Conservation (phyloP, 1,139 yeast genomes). For the Protomyces lactucae-debilis region DNA sequence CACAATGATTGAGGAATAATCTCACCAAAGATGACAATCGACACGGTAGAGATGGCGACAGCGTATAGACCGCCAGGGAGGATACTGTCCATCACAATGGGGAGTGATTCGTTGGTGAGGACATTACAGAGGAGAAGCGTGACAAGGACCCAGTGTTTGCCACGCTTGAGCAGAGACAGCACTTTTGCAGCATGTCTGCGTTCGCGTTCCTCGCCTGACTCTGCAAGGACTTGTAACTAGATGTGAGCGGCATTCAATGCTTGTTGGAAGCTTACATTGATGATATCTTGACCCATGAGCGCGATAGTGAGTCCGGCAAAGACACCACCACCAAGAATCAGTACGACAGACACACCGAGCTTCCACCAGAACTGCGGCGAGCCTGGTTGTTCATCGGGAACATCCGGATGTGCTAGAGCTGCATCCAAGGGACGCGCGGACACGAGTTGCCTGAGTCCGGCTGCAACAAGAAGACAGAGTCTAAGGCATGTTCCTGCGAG, state of each 20-base stretch:
- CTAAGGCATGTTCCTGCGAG: not conserved
- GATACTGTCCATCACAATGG: constrained; percentile 85
- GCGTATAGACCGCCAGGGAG: constrained; percentile 99
- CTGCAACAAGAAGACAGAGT: not conserved
- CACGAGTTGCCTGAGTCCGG: not conserved
- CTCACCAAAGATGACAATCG: constrained; percentile 93
- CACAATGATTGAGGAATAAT: constrained; percentile 92
- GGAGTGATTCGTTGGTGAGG: constrained; percentile 90
- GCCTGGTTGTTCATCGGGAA: constrained; percentile 22
- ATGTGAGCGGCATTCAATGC: constrained; percentile 1
- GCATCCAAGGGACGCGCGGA: not conserved
- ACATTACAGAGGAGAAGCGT: constrained; percentile 79
- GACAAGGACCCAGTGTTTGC: constrained; percentile 97
- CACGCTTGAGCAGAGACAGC: constrained; percentile 63
- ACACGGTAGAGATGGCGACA: constrained; percentile 82
- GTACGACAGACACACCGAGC: constrained; percentile 54
- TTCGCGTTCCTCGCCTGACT: constrained; percentile 54
- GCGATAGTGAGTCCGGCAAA: constrained; percentile 95
- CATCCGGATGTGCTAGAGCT: not conserved
- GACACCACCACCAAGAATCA: constrained; percentile 87
- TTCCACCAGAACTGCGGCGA: constrained; percentile 47
- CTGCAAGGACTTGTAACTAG: constrained; percentile 43
- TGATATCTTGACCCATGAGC: constrained; percentile 90
- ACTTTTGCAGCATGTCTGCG: constrained; percentile 70
- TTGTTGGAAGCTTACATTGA: constrained; percentile 1